Evolutionary conservation across 2,329 filamentous ascomycete genomes (phyloP).

Genomic region (Neonectria magnoliae): DNA sequence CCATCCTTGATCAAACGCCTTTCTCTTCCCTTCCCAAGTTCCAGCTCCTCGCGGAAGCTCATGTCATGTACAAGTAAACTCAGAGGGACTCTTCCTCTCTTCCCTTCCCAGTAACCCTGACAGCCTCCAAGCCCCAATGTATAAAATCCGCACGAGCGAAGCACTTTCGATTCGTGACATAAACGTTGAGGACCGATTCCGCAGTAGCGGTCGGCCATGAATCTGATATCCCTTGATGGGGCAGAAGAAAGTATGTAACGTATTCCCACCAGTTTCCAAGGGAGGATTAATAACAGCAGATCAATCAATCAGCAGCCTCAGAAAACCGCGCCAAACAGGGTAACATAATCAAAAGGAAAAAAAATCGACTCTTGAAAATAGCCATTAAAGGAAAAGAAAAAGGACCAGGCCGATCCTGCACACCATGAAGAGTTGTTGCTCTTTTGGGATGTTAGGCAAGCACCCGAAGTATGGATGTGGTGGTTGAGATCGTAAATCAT

Average conservation of each 20-base stretch:
- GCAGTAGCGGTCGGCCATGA: conserved; percentile 14
- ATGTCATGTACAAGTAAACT: conserved; percentile 33
- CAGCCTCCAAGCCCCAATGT: conserved; percentile 34
- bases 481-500: conserved; percentile 16
- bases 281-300: conserved; percentile 17
- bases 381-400: conserved; percentile 38
- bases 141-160: conserved; percentile 41
- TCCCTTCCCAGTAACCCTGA: conserved; percentile 29
- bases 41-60: conserved; percentile 28
- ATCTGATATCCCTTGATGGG: conserved; percentile 9
- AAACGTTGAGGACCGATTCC: conserved; percentile 39
- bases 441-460: conserved; percentile 15
- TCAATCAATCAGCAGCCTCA: conserved; percentile 5
- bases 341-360: conserved; percentile 31
- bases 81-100: conserved; percentile 34
- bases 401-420: background rate
- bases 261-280: conserved; percentile 31
- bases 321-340: conserved; percentile 30
- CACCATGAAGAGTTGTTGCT: background rate
- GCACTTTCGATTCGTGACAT: conserved; percentile 43
- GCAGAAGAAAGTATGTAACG: conserved; percentile 19
- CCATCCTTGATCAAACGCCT: conserved; percentile 31
- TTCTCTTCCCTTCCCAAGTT: conserved; percentile 2
- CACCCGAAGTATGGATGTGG: conserved; percentile 20
- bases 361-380: conserved; percentile 27